These are phyloP conservation scores for Clausena lansium DNA, from an alignment of 345 rosid genomes.

Conservation along the genomic window DNA sequence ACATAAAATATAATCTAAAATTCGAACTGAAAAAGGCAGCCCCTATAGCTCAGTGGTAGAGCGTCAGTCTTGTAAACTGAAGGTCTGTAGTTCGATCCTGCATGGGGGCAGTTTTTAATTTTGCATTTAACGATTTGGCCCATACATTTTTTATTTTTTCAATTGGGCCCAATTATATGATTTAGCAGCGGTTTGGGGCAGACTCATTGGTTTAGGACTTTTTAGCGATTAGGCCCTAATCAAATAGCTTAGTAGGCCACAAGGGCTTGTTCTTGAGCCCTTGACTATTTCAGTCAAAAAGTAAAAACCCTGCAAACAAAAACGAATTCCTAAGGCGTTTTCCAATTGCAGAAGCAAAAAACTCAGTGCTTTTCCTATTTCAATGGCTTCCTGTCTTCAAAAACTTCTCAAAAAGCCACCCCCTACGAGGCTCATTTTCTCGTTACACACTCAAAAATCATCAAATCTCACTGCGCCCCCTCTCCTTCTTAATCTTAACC, in stretches of 20 bases:
- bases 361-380: not conserved
- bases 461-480: not conserved
- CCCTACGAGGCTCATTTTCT: slow-evolving; percentile 1
- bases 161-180: too few relatives aligned
- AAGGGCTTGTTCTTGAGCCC: not conserved
- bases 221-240: too few relatives aligned
- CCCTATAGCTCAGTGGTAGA: slow-evolving; percentile 68
- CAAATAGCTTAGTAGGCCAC: not conserved
- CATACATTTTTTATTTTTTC: too few relatives aligned
- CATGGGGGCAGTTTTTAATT: slow-evolving; percentile 37
- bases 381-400: slow-evolving; percentile 24
- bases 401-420: slow-evolving; percentile 22
- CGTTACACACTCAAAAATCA: slow-evolving; percentile 8
- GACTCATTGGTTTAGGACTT: too few relatives aligned
- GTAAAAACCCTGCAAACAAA: slow-evolving; percentile 10
- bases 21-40: too few relatives aligned
- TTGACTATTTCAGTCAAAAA: not conserved
- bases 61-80: slow-evolving; percentile 73
- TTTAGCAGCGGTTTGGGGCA: too few relatives aligned
- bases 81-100: slow-evolving; percentile 71
- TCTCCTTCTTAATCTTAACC: not conserved
- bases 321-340: not conserved
- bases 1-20: too few relatives aligned
- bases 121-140: too few relatives aligned
- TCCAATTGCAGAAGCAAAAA: too few relatives aligned